Evolutionary conservation across 75 land plant genomes (phyloP).

Genomic region (Selaginella tamariscina): DNA sequence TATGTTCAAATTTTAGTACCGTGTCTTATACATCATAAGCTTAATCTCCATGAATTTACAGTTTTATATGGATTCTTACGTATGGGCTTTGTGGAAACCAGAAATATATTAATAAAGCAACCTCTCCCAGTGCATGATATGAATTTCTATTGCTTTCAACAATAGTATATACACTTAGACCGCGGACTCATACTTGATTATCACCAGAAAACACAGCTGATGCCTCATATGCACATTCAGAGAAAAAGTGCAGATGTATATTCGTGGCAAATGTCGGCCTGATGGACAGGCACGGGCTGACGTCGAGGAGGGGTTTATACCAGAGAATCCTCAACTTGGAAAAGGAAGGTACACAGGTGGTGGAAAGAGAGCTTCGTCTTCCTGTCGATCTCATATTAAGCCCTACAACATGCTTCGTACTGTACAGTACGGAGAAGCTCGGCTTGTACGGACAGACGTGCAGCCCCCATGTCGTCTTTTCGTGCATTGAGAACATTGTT

Average conservation of each 20-base stretch:
- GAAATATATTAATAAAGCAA: no score
- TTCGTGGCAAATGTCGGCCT: slow-evolving; percentile 51
- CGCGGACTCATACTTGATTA: no score
- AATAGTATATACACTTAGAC: no score
- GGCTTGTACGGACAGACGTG: background rate
- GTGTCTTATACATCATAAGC: no score
- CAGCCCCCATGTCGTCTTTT: slow-evolving; percentile 17
- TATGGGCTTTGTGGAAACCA: no score
- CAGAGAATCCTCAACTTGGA: slow-evolving; percentile 66
- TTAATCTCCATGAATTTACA: no score
- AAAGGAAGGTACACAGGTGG: slow-evolving; percentile 58
- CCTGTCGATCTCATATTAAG: slow-evolving; percentile 81
- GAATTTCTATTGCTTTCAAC: no score
- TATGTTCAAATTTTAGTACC: no score
- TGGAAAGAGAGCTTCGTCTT: slow-evolving; percentile 68
- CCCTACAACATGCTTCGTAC: slow-evolving; percentile 48
- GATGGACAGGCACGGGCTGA: slow-evolving; percentile 41
- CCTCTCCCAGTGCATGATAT: no score
- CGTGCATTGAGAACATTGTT: slow-evolving; percentile 48
- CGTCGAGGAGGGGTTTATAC: slow-evolving; percentile 54
- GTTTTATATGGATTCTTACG: no score
- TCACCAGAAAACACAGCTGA: no score
- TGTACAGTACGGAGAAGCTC: slow-evolving; percentile 46
- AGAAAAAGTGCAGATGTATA: slow-evolving; percentile 19
- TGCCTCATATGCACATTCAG: no score